Conservation (phyloP, 83 land plant species). For the Thuja plicata region DNA sequence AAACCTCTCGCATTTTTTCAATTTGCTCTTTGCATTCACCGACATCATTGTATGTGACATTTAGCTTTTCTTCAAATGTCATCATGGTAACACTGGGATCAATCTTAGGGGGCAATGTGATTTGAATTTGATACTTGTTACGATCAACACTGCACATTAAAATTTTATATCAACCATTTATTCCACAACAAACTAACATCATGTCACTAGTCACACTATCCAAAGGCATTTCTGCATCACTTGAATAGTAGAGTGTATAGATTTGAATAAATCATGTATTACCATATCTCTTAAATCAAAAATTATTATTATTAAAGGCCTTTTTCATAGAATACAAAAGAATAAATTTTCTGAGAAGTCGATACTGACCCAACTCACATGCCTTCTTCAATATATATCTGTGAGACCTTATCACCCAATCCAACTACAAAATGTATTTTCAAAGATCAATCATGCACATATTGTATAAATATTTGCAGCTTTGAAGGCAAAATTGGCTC, state of each 20-base stretch:
- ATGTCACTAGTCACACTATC: not conserved
- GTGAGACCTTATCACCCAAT: conserved; percentile 95
- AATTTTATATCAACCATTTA: not conserved
- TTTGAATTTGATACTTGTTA: conserved; percentile 97
- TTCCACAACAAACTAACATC: not conserved
- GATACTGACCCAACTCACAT: conserved; percentile 95
- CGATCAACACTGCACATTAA: conserved; percentile 81
- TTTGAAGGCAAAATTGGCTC: not conserved
- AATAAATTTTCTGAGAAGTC: not conserved
- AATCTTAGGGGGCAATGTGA: conserved; percentile 98
- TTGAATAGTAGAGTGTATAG: not conserved
- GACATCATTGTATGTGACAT: conserved; percentile 99
- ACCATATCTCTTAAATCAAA: not conserved
- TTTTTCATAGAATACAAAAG: not conserved
- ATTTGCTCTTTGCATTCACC: conserved; percentile 99
- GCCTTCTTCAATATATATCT: conserved; percentile 99
- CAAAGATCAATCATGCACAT: not conserved
- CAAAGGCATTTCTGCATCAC: not conserved
- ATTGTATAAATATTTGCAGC: not conserved
- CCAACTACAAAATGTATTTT: conserved; percentile 93
- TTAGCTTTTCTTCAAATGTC: conserved; percentile 99
- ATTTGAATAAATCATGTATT: not conserved
- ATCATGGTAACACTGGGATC: too few relatives aligned
- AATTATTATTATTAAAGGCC: not conserved
- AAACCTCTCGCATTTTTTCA: conserved; percentile 97